Evolutionary conservation across 2,329 filamentous ascomycete genomes (phyloP).

Genomic region (Bertia moriformis): DNA sequence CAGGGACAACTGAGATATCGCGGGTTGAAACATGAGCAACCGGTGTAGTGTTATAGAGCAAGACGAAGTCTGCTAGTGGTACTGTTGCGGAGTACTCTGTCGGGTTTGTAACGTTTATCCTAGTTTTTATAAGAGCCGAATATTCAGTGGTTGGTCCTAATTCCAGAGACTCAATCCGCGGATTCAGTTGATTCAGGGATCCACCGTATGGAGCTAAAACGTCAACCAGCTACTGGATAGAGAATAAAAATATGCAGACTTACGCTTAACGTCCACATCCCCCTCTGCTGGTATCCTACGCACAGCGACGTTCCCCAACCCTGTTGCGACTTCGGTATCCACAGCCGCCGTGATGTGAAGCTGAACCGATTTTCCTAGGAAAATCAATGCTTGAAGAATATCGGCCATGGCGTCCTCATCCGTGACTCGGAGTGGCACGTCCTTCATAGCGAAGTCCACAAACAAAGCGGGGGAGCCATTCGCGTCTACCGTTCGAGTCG

Average conservation of each 20-base stretch:
- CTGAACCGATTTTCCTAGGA: slow-evolving; percentile 54
- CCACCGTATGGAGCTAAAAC: not conserved
- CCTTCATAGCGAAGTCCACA: slow-evolving; percentile 61
- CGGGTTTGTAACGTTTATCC: not conserved
- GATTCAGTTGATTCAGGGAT: not conserved
- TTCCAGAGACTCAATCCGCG: not conserved
- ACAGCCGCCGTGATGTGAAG: slow-evolving; percentile 67
- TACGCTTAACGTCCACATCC: slow-evolving; percentile 82
- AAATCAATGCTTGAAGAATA: slow-evolving; percentile 67
- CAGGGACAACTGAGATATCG: not conserved
- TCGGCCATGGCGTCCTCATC: slow-evolving; percentile 66
- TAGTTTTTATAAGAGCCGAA: not conserved
- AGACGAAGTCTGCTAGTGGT: not conserved
- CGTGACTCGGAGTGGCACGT: slow-evolving; percentile 72
- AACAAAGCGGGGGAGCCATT: slow-evolving; percentile 48
- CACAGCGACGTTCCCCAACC: slow-evolving; percentile 66
- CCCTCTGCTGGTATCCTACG: slow-evolving; percentile 77
- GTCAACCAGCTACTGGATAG: too few species aligned
- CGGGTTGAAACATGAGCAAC: not conserved
- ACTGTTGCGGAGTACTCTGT: not conserved
- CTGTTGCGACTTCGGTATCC: slow-evolving; percentile 69
- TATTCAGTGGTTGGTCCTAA: not conserved
- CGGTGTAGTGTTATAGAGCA: not conserved
- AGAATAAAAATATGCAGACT: too few species aligned
- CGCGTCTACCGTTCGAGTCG: slow-evolving; percentile 45